Evolutionary conservation across 441 rosid genomes (phyloP).

Genomic region (Adansonia madagascariensis): DNA sequence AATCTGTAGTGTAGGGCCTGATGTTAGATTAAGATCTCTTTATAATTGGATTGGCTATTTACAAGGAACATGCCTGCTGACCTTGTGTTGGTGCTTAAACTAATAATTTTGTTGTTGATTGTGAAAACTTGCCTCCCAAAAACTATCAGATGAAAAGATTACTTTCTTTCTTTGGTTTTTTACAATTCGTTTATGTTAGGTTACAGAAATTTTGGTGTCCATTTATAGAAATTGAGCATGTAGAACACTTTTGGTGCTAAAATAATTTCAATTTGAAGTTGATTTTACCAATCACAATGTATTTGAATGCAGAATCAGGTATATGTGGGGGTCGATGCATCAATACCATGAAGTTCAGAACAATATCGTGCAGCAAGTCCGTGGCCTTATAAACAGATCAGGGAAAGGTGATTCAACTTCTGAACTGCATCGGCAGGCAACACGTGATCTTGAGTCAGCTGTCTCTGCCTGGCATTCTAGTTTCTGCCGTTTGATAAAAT

Average conservation of each 20-base stretch:
- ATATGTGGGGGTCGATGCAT: conserved; percentile 91
- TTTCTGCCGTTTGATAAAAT: conserved; percentile 76
- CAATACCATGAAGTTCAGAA: conserved; percentile 81
- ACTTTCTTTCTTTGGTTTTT: not conserved
- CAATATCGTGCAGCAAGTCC: conserved; percentile 86
- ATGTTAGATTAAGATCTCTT: not conserved
- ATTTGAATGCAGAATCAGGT: conserved; percentile 67
- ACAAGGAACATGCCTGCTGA: not conserved
- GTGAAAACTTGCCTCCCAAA: not conserved
- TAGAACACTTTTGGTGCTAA: not conserved
- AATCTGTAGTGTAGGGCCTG: not conserved
- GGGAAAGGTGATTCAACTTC: conserved; percentile 80
- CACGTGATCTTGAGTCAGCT: conserved; percentile 85
- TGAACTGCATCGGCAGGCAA: conserved; percentile 85
- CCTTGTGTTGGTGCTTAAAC: not conserved
- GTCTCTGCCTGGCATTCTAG: conserved; percentile 87
- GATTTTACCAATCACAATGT: not conserved
- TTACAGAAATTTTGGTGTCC: not conserved
- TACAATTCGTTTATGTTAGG: not conserved
- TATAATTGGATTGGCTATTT: not conserved
- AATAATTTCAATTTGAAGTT: not conserved
- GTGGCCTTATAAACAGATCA: conserved; percentile 77
- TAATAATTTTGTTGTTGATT: not conserved
- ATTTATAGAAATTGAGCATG: not conserved
- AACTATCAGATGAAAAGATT: not conserved